phyloP scores from a whole-genome alignment of 2,329 filamentous ascomycete genomes.

The Aspergillaceae sp. region DNA sequence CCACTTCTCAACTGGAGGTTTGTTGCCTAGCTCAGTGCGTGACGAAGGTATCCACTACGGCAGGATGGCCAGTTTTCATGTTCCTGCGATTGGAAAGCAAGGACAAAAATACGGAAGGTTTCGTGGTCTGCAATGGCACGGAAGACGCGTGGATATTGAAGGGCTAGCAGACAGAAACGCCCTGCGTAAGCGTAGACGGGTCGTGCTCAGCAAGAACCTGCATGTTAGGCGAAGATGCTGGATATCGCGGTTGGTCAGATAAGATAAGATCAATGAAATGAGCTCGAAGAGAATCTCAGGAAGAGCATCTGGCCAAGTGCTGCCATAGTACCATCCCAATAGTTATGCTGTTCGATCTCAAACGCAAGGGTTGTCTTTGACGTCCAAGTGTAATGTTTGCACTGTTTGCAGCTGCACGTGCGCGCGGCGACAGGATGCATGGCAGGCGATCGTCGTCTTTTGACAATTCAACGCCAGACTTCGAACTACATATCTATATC shows the following conservation, averaged over 20 bases:
- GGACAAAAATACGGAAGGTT: slow-evolving; percentile 16
- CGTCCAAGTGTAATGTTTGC: slow-evolving; percentile 10
- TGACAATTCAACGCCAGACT: too few relatives aligned
- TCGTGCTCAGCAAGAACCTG: slow-evolving; percentile 6
- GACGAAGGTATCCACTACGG: background rate
- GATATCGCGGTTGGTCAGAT: slow-evolving; percentile 17
- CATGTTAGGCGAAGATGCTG: slow-evolving; percentile 21
- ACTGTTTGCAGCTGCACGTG: slow-evolving; percentile 14
- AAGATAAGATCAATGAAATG: background rate
- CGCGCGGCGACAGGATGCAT: slow-evolving; percentile 5
- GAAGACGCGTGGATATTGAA: slow-evolving; percentile 29
- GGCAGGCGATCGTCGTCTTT: background rate
- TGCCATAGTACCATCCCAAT: too few relatives aligned
- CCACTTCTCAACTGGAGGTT: slow-evolving; percentile 19
- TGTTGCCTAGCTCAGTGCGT: background rate
- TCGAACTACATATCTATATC: background rate
- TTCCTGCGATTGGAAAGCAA: background rate
- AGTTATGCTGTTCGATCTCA: background rate
- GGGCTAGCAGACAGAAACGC: slow-evolving; percentile 37
- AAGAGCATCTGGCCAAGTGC: too few relatives aligned
- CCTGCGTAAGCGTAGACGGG: slow-evolving; percentile 21
- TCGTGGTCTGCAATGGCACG: slow-evolving; percentile 30
- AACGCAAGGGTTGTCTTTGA: too few relatives aligned
- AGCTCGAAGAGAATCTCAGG: too few relatives aligned
- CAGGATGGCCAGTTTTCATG: background rate